Percentiles rank a stretch among this genome's conserved stretches.
These are phyloP conservation scores for Prunus kanzakura DNA, from an alignment of 306 rosid species.

Conservation along the genomic window DNA sequence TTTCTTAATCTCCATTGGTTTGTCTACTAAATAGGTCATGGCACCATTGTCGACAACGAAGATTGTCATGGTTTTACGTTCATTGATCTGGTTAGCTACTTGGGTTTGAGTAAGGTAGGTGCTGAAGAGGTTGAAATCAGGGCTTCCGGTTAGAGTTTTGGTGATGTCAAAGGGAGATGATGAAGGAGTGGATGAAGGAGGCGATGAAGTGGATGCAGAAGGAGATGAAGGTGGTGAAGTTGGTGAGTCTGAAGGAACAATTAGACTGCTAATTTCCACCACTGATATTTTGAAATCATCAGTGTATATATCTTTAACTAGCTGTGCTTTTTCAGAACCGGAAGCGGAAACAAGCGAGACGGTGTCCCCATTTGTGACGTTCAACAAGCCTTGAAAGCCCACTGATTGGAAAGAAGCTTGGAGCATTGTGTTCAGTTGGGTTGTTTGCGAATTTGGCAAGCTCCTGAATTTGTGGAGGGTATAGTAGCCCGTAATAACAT, in stretches of 20 bases:
- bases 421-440: neutral
- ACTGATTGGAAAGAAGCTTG: neutral
- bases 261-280: neutral
- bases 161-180: neutral
- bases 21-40: slow-evolving; percentile 27
- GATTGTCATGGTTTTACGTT: slow-evolving; percentile 22
- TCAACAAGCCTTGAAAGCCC: neutral
- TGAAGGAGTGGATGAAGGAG: neutral
- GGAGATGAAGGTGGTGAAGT: neutral
- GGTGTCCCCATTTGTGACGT: neutral
- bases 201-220: neutral
- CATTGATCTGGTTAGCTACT: slow-evolving; percentile 20
- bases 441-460: neutral
- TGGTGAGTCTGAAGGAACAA: neutral
- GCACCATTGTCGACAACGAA: slow-evolving; percentile 33
- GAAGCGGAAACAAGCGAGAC: neutral
- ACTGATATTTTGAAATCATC: neutral
- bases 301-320: neutral
- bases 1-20: slow-evolving; percentile 31
- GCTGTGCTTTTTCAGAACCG: neutral
- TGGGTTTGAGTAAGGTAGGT: slow-evolving; percentile 38
- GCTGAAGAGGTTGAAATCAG: slow-evolving; percentile 28
- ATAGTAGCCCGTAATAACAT: neutral
- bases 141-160: neutral
- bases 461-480: neutral